These are phyloP conservation scores for Aspergillus conjunctus DNA, from an alignment of 495 filamentous ascomycete species.

Conservation along the genomic window DNA sequence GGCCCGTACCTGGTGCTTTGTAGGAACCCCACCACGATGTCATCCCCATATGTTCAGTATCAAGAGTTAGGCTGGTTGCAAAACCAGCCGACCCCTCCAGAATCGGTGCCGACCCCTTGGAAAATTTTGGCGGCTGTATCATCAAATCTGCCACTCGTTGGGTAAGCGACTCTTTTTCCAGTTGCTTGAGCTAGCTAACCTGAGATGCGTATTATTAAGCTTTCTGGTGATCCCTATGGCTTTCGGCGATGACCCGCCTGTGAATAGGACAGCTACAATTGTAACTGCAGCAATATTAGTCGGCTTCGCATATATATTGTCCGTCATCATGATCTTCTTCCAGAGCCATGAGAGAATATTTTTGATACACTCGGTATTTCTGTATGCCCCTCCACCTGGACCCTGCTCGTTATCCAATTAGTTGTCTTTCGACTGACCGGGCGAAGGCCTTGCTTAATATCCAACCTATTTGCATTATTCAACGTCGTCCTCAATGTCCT, in stretches of 20 bases:
- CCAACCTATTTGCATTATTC: slow-evolving; percentile 36
- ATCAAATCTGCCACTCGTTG: slow-evolving; percentile 29
- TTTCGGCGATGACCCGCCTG: slow-evolving; percentile 23
- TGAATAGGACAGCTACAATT: slow-evolving; percentile 23
- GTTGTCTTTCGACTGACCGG: slow-evolving; percentile 11
- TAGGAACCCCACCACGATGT: neutral
- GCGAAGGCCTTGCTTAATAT: slow-evolving; percentile 32
- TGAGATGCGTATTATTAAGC: slow-evolving; percentile 15
- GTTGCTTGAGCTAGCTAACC: slow-evolving; percentile 3
- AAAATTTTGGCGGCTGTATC: slow-evolving; percentile 14
- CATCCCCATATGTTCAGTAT: slow-evolving; percentile 15
- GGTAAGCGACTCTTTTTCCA: slow-evolving; percentile 21
- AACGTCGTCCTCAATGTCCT: slow-evolving; percentile 39
- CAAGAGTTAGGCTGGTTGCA: slow-evolving; percentile 13
- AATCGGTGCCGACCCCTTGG: slow-evolving; percentile 2
- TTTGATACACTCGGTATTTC: slow-evolving; percentile 34
- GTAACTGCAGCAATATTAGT: slow-evolving; percentile 32
- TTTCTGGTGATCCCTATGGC: slow-evolving; percentile 37
- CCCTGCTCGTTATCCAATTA: neutral
- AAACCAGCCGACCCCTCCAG: slow-evolving; percentile 6
- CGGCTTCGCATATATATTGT: slow-evolving; percentile 28
- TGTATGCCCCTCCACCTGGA: slow-evolving; percentile 23
- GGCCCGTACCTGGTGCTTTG: neutral
- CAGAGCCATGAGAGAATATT: slow-evolving; percentile 27
- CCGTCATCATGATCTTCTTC: slow-evolving; percentile 29